These are phyloP conservation scores for Oenanthe sinensis DNA, from an alignment of 129 eudicot genomes.

Conservation along the genomic window DNA sequence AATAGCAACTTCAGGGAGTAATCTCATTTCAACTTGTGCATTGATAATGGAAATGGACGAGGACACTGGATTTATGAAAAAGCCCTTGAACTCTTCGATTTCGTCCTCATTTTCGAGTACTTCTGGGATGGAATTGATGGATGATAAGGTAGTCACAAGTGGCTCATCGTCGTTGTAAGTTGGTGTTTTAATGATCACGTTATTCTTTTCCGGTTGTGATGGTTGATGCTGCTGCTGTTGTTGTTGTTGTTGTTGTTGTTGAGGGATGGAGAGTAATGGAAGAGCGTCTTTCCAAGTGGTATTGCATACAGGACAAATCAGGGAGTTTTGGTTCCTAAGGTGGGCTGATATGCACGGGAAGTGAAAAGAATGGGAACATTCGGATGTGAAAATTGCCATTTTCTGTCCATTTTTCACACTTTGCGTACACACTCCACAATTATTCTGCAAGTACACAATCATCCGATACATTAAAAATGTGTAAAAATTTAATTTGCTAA, in stretches of 20 bases:
- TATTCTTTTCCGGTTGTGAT: constrained; percentile 1
- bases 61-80: constrained; percentile 44
- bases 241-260: constrained; percentile 13
- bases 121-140: constrained; percentile 41
- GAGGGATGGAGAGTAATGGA: constrained; percentile 54
- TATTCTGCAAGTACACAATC: constrained; percentile 42
- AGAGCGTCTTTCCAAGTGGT: constrained; percentile 56
- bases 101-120: constrained; percentile 28
- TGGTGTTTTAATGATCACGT: not conserved
- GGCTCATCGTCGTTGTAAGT: constrained; percentile 75
- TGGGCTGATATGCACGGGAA: constrained; percentile 77
- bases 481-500: not conserved
- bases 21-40: constrained; percentile 47
- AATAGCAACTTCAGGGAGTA: constrained; percentile 60
- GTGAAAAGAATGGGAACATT: constrained; percentile 79
- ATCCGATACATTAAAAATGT: not conserved
- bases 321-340: constrained; percentile 27
- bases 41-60: constrained; percentile 14
- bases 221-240: constrained; percentile 16
- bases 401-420: constrained; percentile 81
- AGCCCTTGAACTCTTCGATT: constrained; percentile 68
- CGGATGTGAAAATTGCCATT: constrained; percentile 79
- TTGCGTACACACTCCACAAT: constrained; percentile 77
- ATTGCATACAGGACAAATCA: constrained; percentile 70
- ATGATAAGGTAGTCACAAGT: constrained; percentile 19